Base-by-base conservation (phyloP, 2,329 filamentous ascomycete species). In the Aureobasidium vineae region DNA sequence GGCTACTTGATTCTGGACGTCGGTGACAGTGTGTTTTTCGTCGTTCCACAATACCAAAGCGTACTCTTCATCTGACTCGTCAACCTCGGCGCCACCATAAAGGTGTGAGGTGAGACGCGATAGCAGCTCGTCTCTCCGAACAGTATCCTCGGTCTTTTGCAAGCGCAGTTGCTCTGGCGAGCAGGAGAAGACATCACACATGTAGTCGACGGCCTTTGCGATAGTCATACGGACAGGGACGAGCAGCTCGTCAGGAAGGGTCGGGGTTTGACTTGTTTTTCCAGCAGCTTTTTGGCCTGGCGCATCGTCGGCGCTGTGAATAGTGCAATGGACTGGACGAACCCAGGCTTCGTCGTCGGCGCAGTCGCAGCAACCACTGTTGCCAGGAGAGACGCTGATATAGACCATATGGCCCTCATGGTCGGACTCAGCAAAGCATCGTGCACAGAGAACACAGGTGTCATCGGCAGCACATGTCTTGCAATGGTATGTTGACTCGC, bases 181-280 rank as follows among this genome's bases (percentile, higher is more conserved):
- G 79, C 96, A 99, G 2, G 95, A 98, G 70, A 98, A 92, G 68
- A 99, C 92, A 80, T 99, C 95, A 79, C 94, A 97, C 69, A 99
- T 88, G 76, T 97, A 99, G 79, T 99, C 95, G 69, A 98, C 85
- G 13, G 88, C 89, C 67, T 91, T 86, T 1, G 90, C 87, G 69
- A 99, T 88, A 0, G 95, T 98, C 84, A 91, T 91, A 65, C 88
- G 86, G 68, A 98, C 92, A 72, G 87, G 90, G 67, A 88, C 82
- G 38, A 90, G 80, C 63, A 98, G 83, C 49, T 96, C 91, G 38
- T 86, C 83, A 0, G 95, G 91, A 57, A 97, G 79, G 5, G 78
- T 69, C 63, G 77, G 73, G 65, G 70, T 43, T 40, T 68, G 66
- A 5, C 63, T 81, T 65, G 73, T 83, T 83, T 84, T 93, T 82